Evolutionary conservation across 1,139 yeast species (phyloP), one percentile per base, ranked within the genome.

Genomic region (Candida smagusa): DNA sequence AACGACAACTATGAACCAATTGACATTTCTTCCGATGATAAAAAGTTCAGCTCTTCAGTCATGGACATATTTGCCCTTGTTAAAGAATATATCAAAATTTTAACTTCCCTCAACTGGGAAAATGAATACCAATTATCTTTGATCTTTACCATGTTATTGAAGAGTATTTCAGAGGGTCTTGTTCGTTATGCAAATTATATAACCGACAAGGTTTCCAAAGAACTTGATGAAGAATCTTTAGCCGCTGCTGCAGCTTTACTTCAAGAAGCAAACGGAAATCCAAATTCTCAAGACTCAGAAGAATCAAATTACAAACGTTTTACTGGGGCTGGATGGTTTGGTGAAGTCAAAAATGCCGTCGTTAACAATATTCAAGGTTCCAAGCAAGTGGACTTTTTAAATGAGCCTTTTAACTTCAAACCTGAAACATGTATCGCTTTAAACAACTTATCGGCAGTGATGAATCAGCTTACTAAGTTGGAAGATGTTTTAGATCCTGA

Each of bases 391-490:
- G 63, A 66, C 42, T 50, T 43, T 7, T 33, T 61, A 4, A 75
- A 81, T 46, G 65, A 76, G 21, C 78, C 89, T 0, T 83, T 74
- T 54, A 73, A 78, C 40, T 86, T 85, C 60, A 68, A 72, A 44
- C 68, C 74, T 3, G 68, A 74, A 38, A 81, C 92, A 0, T 87
- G 95, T 59, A 77, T 85, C n/a, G 82, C 84, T 16, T 65, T 88
- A 38, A 86, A 86, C 56, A 80, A 88, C 50, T 55, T 88, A 12
- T 79, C 82, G 6, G 75, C 79, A 12, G 77, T 85, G 63, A 71
- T 79, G 59, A 58, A 65, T 2, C 77, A 79, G 45, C 58, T 87
- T 28, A 73, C 77, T 36, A 74, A 68, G 36, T 58, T 88, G 31
- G 96, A 86, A 51, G 75, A 71, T 2, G 58, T 70, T 23, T 52